These are phyloP conservation scores for Groenewaldozyma tartarivorans DNA, from an alignment of 805 yeast species.

Conservation along the genomic window DNA sequence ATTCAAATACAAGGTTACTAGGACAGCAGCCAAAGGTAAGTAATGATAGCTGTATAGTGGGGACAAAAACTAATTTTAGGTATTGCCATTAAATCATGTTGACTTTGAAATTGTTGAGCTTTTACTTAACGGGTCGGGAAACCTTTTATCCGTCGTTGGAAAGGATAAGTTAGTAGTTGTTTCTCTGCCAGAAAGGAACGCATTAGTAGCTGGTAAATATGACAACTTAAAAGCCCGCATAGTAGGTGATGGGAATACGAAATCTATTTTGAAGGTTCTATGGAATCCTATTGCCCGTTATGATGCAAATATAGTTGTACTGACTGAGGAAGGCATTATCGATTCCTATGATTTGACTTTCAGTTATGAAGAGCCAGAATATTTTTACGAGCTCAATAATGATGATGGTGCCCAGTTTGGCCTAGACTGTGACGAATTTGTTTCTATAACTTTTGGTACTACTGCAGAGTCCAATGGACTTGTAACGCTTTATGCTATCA, in stretches of 20 bases:
- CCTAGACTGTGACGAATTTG: slow-evolving; percentile 16
- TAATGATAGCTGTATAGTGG: no score
- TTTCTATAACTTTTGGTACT: slow-evolving; percentile 40
- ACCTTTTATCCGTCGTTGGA: slow-evolving; percentile 36
- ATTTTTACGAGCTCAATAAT: slow-evolving; percentile 1
- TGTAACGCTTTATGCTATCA: slow-evolving; percentile 44
- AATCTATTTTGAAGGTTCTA: slow-evolving; percentile 28
- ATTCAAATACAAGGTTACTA: slow-evolving; percentile 16
- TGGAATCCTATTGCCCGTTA: slow-evolving; percentile 39
- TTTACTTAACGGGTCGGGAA: slow-evolving; percentile 33
- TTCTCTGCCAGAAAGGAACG: slow-evolving; percentile 24
- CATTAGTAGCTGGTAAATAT: slow-evolving; percentile 5
- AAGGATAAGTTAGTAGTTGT: slow-evolving; percentile 24
- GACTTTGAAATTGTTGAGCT: slow-evolving; percentile 29
- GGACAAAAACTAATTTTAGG: slow-evolving; percentile 4
- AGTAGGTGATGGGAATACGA: slow-evolving; percentile 24
- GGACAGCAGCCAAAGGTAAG: no score
- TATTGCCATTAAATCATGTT: slow-evolving; percentile 10
- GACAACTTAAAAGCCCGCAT: slow-evolving; percentile 7
- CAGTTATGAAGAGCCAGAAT: slow-evolving; percentile 23
- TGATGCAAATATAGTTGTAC: slow-evolving; percentile 36
- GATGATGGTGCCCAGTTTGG: background rate
- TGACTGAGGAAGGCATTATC: slow-evolving; percentile 28
- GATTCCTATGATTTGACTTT: slow-evolving; percentile 30
- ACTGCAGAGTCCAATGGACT: slow-evolving; percentile 30